Percentiles rank a stretch among this genome's conserved stretches.
These are phyloP conservation scores for Scalesia atractyloides DNA, from an alignment of 129 eudicot genomes.

Conservation along the genomic window DNA sequence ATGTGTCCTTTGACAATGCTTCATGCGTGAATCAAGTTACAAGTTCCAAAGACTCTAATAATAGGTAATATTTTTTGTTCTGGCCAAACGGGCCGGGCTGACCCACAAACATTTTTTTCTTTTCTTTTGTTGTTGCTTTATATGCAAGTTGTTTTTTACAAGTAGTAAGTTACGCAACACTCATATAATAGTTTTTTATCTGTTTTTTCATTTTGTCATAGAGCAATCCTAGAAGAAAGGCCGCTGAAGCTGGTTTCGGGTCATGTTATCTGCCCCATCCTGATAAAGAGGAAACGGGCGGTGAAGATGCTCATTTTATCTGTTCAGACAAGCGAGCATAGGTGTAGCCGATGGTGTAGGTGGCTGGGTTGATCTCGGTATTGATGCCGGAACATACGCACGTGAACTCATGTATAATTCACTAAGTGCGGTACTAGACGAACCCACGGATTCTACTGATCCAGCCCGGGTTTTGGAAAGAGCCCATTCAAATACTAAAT, in stretches of 20 bases:
- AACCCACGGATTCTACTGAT: conserved; percentile 82
- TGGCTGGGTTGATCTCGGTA: conserved; percentile 93
- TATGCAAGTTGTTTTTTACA: too few relatives aligned
- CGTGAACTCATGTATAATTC: conserved; percentile 91
- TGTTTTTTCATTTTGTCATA: too few relatives aligned
- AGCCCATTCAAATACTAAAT: conserved; percentile 76
- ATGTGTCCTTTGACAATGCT: conserved; percentile 54
- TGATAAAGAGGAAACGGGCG: conserved; percentile 93
- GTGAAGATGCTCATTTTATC: conserved; percentile 94
- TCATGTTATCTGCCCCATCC: conserved; percentile 95
- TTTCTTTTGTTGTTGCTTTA: not conserved
- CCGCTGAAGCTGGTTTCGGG: conserved; percentile 69
- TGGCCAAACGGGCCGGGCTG: not conserved
- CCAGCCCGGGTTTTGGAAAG: conserved; percentile 89
- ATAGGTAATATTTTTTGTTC: conserved; percentile 28
- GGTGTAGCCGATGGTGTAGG: conserved; percentile 99
- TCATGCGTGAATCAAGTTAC: conserved; percentile 44
- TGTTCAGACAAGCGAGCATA: conserved; percentile 78
- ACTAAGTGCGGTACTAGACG: conserved; percentile 74
- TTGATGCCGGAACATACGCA: conserved; percentile 83
- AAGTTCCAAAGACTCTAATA: conserved; percentile 53
- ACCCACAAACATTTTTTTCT: not conserved
- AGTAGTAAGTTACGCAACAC: not conserved
- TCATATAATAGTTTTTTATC: not conserved
- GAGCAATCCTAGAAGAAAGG: conserved; percentile 34